Percentiles rank a stretch among this genome's conserved stretches.
Evolutionary conservation across 305 asterid genomes (phyloP).

Genomic region (Plantago coronopus): DNA sequence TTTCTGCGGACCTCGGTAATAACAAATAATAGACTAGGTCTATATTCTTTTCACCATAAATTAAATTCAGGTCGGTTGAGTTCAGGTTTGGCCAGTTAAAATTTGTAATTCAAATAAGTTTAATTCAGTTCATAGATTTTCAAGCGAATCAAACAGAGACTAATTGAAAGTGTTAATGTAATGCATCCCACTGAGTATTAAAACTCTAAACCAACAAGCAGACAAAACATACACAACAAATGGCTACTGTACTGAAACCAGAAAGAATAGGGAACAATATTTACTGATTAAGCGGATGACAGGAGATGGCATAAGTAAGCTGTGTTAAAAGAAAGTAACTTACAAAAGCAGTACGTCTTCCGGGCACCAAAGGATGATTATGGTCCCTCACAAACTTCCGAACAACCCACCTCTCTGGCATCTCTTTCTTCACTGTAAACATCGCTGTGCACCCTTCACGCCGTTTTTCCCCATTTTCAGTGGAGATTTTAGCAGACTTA

Average conservation of each 20-base stretch:
- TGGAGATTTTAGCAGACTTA: constrained; percentile 32
- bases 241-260: not conserved
- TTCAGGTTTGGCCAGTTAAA: too few relatives aligned
- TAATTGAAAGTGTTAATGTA: too few relatives aligned
- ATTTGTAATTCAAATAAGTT: too few relatives aligned
- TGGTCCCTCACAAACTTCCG: constrained; percentile 68
- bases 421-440: constrained; percentile 60
- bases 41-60: too few relatives aligned
- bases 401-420: constrained; percentile 57
- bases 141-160: too few relatives aligned
- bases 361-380: constrained; percentile 62
- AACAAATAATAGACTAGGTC: too few relatives aligned
- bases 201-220: too few relatives aligned
- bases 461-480: constrained; percentile 39
- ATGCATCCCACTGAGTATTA: too few relatives aligned
- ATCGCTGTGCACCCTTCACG: constrained; percentile 62
- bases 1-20: too few relatives aligned
- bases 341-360: constrained; percentile 48
- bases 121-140: too few relatives aligned
- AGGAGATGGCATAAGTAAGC: not conserved
- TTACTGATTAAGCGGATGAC: not conserved
- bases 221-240: too few relatives aligned
- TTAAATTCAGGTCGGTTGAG: too few relatives aligned
- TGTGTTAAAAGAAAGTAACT: constrained; percentile 22
- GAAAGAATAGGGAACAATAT: constrained; percentile 2